Percentiles rank a stretch among this genome's conserved stretches.
Conservation (phyloP, 2,329 filamentous ascomycete genomes). For the Penicillium sclerotigenum region DNA sequence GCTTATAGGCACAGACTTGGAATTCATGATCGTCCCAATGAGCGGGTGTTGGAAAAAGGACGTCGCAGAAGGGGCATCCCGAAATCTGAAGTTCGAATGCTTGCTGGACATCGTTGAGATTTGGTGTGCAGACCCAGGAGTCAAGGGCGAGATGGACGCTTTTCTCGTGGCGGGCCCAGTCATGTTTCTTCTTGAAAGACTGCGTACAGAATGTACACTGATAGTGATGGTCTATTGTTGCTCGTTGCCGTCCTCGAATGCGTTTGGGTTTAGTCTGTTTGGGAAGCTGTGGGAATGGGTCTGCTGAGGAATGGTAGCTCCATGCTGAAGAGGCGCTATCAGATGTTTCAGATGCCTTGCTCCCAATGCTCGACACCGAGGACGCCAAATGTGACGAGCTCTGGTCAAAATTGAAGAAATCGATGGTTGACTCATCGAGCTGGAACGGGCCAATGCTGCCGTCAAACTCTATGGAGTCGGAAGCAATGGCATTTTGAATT, state of each 20-base stretch:
- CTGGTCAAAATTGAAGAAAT: conserved; percentile 30
- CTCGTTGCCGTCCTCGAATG: conserved; percentile 3
- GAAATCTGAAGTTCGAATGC: not conserved
- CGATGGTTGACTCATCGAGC: conserved; percentile 14
- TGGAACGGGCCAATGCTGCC: conserved; percentile 12
- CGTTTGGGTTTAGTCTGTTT: conserved; percentile 7
- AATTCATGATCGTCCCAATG: conserved; percentile 55
- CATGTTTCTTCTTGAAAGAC: conserved; percentile 50
- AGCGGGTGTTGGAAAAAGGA: conserved; percentile 41
- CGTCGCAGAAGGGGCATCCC: conserved; percentile 51
- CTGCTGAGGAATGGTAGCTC: conserved; percentile 32
- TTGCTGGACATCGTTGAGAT: conserved; percentile 19
- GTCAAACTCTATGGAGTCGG: not conserved
- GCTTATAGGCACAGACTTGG: conserved; percentile 51
- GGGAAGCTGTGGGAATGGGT: conserved; percentile 23
- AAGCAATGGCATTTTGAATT: conserved; percentile 40
- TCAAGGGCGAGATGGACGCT: conserved; percentile 50
- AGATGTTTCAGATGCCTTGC: conserved; percentile 29
- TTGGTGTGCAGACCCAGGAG: conserved; percentile 37
- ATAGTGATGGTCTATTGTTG: conserved; percentile 18
- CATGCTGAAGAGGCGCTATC: conserved; percentile 34
- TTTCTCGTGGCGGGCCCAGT: conserved; percentile 52
- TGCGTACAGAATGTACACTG: conserved; percentile 52
- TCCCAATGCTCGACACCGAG: conserved; percentile 32
- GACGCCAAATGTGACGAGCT: conserved; percentile 30